Evolutionary conservation across 148 eudicot genomes (phyloP).

Genomic region (Mesembryanthemum crystallinum): DNA sequence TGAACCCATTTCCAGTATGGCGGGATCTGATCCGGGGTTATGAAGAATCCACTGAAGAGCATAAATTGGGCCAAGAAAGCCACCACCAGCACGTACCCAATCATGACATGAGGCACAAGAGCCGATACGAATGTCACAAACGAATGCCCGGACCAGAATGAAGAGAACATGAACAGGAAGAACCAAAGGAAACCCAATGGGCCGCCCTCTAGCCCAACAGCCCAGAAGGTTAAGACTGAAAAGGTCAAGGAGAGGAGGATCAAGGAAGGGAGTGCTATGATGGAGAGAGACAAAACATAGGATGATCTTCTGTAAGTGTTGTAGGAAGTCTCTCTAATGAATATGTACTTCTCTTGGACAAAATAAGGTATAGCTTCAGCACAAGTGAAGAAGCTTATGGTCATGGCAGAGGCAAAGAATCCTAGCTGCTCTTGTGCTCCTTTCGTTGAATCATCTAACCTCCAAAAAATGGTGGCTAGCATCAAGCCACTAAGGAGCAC

Average conservation of each 20-base stretch:
- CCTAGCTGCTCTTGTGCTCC: slow-evolving; percentile 24
- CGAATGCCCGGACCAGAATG: slow-evolving; percentile 33
- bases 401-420: slow-evolving; percentile 31
- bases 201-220: slow-evolving; percentile 27
- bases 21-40: slow-evolving; percentile 33
- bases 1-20: slow-evolving; percentile 37
- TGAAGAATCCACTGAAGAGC: slow-evolving; percentile 38
- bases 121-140: slow-evolving; percentile 30
- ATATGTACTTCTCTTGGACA: slow-evolving; percentile 28
- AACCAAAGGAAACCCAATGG: slow-evolving; percentile 27
- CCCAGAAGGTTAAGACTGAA: slow-evolving; percentile 23
- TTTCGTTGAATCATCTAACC: slow-evolving; percentile 21
- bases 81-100: slow-evolving; percentile 22
- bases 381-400: slow-evolving; percentile 30
- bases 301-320: slow-evolving; percentile 32
- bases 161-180: slow-evolving; percentile 28
- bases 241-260: slow-evolving; percentile 27
- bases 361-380: slow-evolving; percentile 34
- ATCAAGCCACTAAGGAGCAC: slow-evolving; percentile 14
- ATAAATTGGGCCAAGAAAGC: slow-evolving; percentile 28
- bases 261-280: slow-evolving; percentile 24
- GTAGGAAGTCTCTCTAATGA: slow-evolving; percentile 28
- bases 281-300: slow-evolving; percentile 23
- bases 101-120: slow-evolving; percentile 25
- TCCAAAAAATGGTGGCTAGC: slow-evolving; percentile 27